A percentile compares a stretch with the other conserved stretches of the same genome.
phyloP scores from a whole-genome alignment of 768 basidiomycete genomes.

The Leucocoprinus leucothites region DNA sequence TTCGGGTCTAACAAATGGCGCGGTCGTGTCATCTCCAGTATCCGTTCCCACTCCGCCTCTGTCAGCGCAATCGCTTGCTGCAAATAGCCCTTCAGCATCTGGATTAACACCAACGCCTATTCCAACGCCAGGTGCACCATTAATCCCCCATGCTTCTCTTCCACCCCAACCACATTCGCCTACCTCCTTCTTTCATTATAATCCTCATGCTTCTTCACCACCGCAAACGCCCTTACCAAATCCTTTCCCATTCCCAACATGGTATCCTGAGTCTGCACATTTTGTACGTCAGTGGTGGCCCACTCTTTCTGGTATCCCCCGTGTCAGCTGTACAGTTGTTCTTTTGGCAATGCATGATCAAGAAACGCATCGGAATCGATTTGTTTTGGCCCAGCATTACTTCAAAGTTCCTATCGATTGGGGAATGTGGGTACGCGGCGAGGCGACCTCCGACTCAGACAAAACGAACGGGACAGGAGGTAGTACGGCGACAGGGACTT shows the following conservation, averaged over 20 bases:
- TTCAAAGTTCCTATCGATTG: conserved; percentile 61
- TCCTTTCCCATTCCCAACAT: conserved; percentile 64
- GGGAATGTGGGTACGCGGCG: conserved; percentile 25
- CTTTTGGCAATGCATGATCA: conserved; percentile 62
- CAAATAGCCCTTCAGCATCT: not conserved
- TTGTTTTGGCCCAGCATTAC: conserved; percentile 73
- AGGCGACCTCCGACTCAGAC: not conserved
- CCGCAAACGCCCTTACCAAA: conserved; percentile 32
- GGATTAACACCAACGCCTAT: conserved; percentile 1
- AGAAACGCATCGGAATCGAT: conserved; percentile 55
- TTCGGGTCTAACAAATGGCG: not conserved
- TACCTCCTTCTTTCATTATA: conserved; percentile 2
- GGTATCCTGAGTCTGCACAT: conserved; percentile 73
- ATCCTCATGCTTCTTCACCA: not conserved
- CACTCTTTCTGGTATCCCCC: conserved; percentile 55
- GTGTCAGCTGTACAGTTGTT: conserved; percentile 70
- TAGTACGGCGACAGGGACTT: not conserved
- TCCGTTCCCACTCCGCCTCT: not conserved
- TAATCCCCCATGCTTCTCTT: not conserved
- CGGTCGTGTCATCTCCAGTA: not conserved
- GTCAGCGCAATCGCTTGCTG: not conserved
- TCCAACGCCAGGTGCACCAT: conserved; percentile 13
- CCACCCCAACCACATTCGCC: conserved; percentile 12
- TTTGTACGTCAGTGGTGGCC: conserved; percentile 86
- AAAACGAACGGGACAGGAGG: not conserved